Percentiles rank a stretch among this genome's conserved stretches.
These are phyloP conservation scores for Bolboschoenoplectus hybrid DNA, from an alignment of 202 grass and related monocot species.

Conservation along the genomic window DNA sequence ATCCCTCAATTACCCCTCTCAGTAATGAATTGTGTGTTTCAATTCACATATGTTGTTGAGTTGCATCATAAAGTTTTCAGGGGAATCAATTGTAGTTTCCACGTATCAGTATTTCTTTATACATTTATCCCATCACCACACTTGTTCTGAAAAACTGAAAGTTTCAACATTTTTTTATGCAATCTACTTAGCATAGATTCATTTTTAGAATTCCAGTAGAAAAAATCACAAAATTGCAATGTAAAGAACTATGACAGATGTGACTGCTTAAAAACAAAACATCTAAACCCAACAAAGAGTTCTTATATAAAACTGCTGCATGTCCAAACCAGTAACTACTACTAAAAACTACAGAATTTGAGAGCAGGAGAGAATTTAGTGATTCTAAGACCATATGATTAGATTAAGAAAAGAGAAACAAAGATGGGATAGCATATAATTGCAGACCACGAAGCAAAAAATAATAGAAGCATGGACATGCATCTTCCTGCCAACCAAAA, in stretches of 20 bases:
- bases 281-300: background rate
- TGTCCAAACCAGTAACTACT: conserved; percentile 19
- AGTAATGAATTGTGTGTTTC: background rate
- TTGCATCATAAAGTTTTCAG: background rate
- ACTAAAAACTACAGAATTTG: background rate
- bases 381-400: conserved; percentile 33
- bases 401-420: conserved; percentile 7
- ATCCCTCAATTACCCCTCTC: background rate
- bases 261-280: background rate
- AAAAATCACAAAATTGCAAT: conserved; percentile 8
- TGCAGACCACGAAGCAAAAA: conserved; percentile 35
- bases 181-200: background rate
- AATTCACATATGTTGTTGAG: background rate
- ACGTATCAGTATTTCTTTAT: background rate
- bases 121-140: conserved; percentile 1
- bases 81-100: background rate
- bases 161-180: background rate
- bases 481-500: conserved; percentile 20
- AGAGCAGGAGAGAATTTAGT: background rate
- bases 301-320: conserved; percentile 29
- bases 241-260: background rate
- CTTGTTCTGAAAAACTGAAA: conserved; percentile 6
- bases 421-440: conserved; percentile 26
- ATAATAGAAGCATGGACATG: conserved; percentile 32
- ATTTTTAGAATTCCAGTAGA: background rate